Percentiles rank a stretch among this genome's conserved stretches.
phyloP scores from a whole-genome alignment of 73 alveolate species.

The Blepharisma stoltei region DNA sequence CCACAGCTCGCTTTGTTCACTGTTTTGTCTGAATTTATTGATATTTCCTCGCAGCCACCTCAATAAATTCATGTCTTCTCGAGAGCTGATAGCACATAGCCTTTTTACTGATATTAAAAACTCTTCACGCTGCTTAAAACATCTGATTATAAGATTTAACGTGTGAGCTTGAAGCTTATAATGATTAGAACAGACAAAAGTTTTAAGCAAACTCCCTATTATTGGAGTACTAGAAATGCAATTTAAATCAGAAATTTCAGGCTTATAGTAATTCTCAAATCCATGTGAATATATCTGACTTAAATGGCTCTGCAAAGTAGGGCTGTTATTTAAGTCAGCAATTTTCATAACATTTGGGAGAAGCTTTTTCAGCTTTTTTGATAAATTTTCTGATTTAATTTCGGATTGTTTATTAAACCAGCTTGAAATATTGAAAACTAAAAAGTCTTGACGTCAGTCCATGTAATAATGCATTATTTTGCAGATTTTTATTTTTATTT shows the following conservation, averaged over 20 bases:
- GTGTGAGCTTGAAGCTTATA: background rate
- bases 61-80: background rate
- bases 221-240: too few species aligned
- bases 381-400: too few species aligned
- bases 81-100: background rate
- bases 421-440: background rate
- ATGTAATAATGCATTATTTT: constrained; percentile 9
- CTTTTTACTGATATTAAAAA: constrained; percentile 2
- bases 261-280: too few species aligned
- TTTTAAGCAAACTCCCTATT: background rate
- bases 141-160: background rate
- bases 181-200: background rate
- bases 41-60: background rate
- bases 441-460: constrained; percentile 18
- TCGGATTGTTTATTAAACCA: background rate
- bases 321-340: too few species aligned
- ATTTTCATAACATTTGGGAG: too few species aligned
- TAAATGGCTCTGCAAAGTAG: too few species aligned
- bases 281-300: too few species aligned
- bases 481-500: constrained; percentile 17
- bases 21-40: background rate
- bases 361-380: too few species aligned
- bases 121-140: background rate
- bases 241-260: too few species aligned
- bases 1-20: constrained; percentile 8